A percentile compares a stretch with the other conserved stretches of the same genome.
phyloP scores from a whole-genome alignment of 1,284 basidiomycete species.

The Hypsizygus ulmarius region DNA sequence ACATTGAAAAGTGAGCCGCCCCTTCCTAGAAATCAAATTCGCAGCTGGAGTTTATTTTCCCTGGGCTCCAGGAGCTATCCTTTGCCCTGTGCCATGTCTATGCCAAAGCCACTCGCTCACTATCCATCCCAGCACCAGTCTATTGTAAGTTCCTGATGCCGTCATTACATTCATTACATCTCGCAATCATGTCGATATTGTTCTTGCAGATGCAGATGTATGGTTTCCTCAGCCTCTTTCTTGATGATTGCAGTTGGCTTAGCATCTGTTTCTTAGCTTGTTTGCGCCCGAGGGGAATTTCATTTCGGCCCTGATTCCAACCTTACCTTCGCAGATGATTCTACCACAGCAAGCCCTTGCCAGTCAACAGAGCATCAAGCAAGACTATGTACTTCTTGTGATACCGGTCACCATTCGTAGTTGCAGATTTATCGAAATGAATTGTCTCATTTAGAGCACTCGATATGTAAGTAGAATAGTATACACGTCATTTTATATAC shows the following conservation, averaged over 20 bases:
- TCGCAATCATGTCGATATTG: conserved; percentile 1
- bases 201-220: conserved; percentile 16
- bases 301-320: conserved; percentile 15
- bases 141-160: conserved; percentile 14
- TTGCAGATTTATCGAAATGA: neutral
- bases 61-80: conserved; percentile 15
- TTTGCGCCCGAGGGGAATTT: conserved; percentile 17
- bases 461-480: no score
- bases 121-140: conserved; percentile 18
- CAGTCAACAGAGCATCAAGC: conserved; percentile 11
- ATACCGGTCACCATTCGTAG: neutral
- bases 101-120: conserved; percentile 15
- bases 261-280: conserved; percentile 8
- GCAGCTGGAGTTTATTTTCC: conserved; percentile 5
- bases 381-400: conserved; percentile 17
- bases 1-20: conserved; percentile 13
- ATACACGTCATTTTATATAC: no score
- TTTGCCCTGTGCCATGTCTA: conserved; percentile 18
- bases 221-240: conserved; percentile 1
- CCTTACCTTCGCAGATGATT: conserved; percentile 13
- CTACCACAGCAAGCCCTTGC: conserved; percentile 7
- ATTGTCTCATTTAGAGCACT: no score
- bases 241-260: neutral
- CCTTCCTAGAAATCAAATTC: conserved; percentile 1
- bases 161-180: no score